Conservation (phyloP, 2,329 filamentous ascomycete species). For the Fusarium sublunatum region DNA sequence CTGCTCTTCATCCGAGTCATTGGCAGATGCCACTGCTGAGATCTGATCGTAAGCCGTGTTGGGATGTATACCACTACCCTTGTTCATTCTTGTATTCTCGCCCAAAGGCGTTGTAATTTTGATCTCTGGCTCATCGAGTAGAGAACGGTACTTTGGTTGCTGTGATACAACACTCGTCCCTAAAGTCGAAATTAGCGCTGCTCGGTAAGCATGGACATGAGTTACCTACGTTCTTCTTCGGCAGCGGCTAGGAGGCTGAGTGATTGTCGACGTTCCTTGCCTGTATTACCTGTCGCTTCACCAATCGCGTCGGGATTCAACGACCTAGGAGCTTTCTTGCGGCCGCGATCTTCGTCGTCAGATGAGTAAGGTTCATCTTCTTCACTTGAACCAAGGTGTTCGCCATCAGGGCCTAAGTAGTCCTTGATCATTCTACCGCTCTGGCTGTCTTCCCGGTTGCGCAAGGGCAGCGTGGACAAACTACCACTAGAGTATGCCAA, state of each 20-base stretch:
- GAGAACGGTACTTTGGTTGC: constrained; percentile 65
- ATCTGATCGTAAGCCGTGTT: constrained; percentile 83
- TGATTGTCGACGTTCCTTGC: constrained; percentile 56
- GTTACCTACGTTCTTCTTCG: constrained; percentile 78
- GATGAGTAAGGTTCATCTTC: constrained; percentile 73
- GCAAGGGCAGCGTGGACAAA: constrained; percentile 69
- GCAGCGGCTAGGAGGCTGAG: constrained; percentile 77
- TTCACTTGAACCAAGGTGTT: constrained; percentile 75
- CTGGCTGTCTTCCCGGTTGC: constrained; percentile 60
- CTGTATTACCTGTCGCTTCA: constrained; percentile 52
- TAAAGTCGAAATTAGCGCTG: constrained; percentile 43
- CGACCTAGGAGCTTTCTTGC: constrained; percentile 64
- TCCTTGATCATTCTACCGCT: constrained; percentile 74
- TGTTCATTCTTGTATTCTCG: constrained; percentile 66
- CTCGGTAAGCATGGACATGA: background rate
- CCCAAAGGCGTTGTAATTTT: constrained; percentile 72
- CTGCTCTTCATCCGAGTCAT: constrained; percentile 88
- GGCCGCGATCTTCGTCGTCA: constrained; percentile 75
- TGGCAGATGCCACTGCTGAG: constrained; percentile 66
- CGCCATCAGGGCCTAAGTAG: constrained; percentile 72
- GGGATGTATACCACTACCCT: constrained; percentile 74
- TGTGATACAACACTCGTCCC: constrained; percentile 65
- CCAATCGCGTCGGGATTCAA: constrained; percentile 56
- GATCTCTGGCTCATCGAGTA: constrained; percentile 74
- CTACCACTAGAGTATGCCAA: constrained; percentile 72